Evolutionary conservation across 2,329 filamentous ascomycete genomes (phyloP), one percentile per base, ranked within the genome.

Genomic region (Cladophialophora psammophila): DNA sequence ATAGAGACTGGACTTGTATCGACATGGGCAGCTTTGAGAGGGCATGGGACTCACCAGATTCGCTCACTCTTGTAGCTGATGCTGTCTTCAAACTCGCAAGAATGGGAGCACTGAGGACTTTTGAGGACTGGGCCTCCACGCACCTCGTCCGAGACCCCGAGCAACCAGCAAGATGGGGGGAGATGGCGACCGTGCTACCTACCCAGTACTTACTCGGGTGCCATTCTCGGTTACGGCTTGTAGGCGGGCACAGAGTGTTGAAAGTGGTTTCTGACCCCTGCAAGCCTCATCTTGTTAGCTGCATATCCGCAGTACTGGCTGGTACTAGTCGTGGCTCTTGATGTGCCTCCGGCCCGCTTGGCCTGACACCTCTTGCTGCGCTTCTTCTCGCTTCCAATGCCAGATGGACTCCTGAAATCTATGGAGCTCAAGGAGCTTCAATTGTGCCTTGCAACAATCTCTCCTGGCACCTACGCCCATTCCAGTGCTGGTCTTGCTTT

Each of bases 341-440:
- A 53, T 38, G 54, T 31, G 52, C 57, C 61, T 63, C 66, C 66
- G 64, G 53, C 45, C 40, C 15, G 20, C 63, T 65, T 67, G 40
- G 65, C 65, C 63, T 63, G 68, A 69, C 61, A 63, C 65, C 58
- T 60, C 56, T 38, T 67, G 68, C 36, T 61, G 67, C 68, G 68
- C 65, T 53, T 63, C 20, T 50, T 63, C 64, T 69, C 68, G 68
- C 68, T 69, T 67, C 60, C 45, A 50, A 54, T 64, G 60, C 55
- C 67, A 64, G 52, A 45, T 52, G 50, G 53, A 63, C 64, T 69
- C 68, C 68, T 69, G 67, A 69, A 68, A 54, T 60, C 56, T 63
- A 50, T 58, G 20, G 38, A 56, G 52, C 48, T 62, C 50, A 32
- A 42, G 20, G 38, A 56, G 52, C 48, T 62, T 56, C 42, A 42